These are phyloP conservation scores for Grosmannia serpens DNA, from an alignment of 2,329 filamentous ascomycete genomes.

Conservation along the genomic window DNA sequence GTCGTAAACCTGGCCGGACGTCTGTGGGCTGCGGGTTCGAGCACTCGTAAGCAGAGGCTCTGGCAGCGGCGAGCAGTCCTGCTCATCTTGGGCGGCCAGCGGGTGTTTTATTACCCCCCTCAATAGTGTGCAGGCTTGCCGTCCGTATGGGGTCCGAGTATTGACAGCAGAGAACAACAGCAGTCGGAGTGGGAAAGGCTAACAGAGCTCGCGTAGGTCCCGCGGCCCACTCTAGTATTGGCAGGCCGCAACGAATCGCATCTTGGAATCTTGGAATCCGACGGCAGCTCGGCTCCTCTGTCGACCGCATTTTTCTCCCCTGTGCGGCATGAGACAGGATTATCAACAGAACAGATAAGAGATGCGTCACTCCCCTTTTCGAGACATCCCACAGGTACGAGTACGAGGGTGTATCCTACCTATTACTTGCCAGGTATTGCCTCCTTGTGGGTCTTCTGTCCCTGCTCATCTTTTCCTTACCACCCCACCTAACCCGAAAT, in stretches of 20 bases:
- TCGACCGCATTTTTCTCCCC: background rate
- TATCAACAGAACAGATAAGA: background rate
- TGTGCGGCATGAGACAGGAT: background rate
- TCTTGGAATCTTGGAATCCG: too few species aligned
- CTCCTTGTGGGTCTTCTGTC: background rate
- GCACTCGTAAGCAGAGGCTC: background rate
- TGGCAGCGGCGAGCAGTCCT: background rate
- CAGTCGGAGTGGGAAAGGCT: background rate
- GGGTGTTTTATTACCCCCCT: too few species aligned
- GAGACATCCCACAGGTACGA: background rate
- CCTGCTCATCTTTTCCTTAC: conserved; percentile 1
- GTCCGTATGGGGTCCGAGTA: background rate
- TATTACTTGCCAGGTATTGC: background rate
- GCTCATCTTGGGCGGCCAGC: too few species aligned
- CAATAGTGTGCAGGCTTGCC: too few species aligned
- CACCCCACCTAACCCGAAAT: conserved; percentile 2
- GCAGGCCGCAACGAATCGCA: background rate
- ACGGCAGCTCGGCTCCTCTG: background rate
- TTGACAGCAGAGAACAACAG: background rate
- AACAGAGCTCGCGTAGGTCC: background rate
- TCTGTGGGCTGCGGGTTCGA: too few species aligned
- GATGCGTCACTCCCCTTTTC: background rate
- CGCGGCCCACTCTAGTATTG: background rate
- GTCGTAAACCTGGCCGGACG: too few species aligned
- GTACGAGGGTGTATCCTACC: background rate